phyloP scores from a whole-genome alignment of 495 filamentous ascomycete species.

The Glonium stellatum region DNA sequence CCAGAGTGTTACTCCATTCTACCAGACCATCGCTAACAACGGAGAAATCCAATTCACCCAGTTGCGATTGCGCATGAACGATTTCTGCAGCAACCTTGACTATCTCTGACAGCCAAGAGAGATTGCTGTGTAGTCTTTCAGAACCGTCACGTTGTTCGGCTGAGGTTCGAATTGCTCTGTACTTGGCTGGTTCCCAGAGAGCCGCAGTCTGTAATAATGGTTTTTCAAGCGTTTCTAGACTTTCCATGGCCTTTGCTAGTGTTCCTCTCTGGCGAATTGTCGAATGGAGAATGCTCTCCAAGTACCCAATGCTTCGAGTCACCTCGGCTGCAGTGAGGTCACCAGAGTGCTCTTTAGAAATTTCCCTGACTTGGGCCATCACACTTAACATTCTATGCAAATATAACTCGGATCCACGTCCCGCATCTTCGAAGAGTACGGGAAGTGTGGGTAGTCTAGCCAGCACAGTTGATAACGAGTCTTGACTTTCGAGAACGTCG shows the following conservation, averaged over 20 bases:
- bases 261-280: constrained; percentile 56
- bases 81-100: constrained; percentile 17
- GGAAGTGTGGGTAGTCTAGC: constrained; percentile 39
- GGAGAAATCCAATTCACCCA: constrained; percentile 26
- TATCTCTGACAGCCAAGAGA: constrained; percentile 24
- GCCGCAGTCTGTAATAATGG: background rate
- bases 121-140: background rate
- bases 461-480: constrained; percentile 60
- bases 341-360: constrained; percentile 63
- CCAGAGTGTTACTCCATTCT: constrained; percentile 10
- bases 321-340: constrained; percentile 76
- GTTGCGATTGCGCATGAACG: constrained; percentile 26
- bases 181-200: background rate
- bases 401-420: constrained; percentile 53
- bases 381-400: constrained; percentile 72
- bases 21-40: constrained; percentile 13
- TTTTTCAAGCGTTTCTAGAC: constrained; percentile 3
- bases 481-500: constrained; percentile 62
- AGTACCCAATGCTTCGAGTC: constrained; percentile 64
- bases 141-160: background rate
- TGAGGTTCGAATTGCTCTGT: background rate
- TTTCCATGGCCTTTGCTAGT: constrained; percentile 4
- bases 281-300: constrained; percentile 72
- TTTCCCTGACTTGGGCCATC: constrained; percentile 57
- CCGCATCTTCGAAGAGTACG: constrained; percentile 23